Evolutionary conservation across 2,329 filamentous ascomycete genomes (phyloP), one percentile per base, ranked within the genome.

Genomic region (Phialophora expanda): DNA sequence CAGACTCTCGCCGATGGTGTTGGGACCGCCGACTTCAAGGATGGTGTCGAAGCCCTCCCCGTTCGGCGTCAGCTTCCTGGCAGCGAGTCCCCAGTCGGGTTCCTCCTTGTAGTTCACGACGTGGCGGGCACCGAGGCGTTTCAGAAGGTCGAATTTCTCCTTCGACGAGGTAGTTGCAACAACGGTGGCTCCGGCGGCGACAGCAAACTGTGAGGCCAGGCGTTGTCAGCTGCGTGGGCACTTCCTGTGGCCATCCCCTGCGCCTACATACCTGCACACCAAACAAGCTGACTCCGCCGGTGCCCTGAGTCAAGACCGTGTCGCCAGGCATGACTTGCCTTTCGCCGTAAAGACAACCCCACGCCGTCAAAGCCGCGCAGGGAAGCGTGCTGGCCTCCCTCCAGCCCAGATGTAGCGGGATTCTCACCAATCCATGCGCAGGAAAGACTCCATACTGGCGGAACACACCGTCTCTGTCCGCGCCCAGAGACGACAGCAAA

Each of bases 121-220:
- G 17, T 26, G 12, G 22, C 44, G 3, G 20, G 38, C 38, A 3
- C 56, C 56, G 4, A 48, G 56, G 3, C 56, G 11, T 28, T 57
- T 44, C 9, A 57, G 32, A 26, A 44, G 20, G 17, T 82, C 73
- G 0, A 82, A 81, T 74, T 89, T 89, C 4, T 77, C 76, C 8
- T 84, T 79, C 0, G 82, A 84, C 0, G 83, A 86, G 0, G 85
- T 87, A 0, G 86, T 89, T 0, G 87, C 80, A 46, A 89, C 84
- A 0, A 87, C 82, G 0, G 67, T 81, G 7, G 83, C 82, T 2
- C 83, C 84, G 1, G 78, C 78, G 0, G 83, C 82, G 80, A 80
- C 17, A 12, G 24, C 24, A 55, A 81, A 80, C n/a, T 32, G 24
- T 12, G 20, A 17, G 14, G 41, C 41, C 41, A 20, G 28, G 28